These are phyloP conservation scores for Bromus sterilis DNA, from an alignment of 176 grass and related monocot species.

Conservation along the genomic window DNA sequence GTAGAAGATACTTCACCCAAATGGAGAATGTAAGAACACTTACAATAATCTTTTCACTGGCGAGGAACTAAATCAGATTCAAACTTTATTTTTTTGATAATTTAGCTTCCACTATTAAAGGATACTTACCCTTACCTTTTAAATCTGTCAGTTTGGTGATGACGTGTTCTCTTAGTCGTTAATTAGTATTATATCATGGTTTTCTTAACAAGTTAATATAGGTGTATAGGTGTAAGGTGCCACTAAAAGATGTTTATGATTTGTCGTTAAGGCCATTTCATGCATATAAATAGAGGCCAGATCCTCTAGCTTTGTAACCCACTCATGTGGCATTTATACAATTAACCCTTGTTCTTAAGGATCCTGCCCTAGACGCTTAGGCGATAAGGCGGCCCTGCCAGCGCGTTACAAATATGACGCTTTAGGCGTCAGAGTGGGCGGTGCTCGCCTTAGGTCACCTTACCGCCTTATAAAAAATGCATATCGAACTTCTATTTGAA, in stretches of 20 bases:
- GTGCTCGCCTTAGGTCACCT: no score
- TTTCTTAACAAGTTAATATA: background rate
- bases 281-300: background rate
- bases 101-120: background rate
- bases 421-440: no score
- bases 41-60: background rate
- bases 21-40: background rate
- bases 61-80: background rate
- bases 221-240: background rate
- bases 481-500: background rate
- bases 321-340: no score
- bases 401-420: no score
- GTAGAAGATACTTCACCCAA: background rate
- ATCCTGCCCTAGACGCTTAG: no score
- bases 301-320: background rate
- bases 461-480: no score
- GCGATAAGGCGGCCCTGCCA: no score
- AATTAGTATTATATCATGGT: background rate
- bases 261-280: background rate
- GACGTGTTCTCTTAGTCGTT: background rate
- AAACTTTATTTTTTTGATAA: background rate
- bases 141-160: background rate
- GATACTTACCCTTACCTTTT: background rate
- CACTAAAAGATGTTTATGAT: background rate
- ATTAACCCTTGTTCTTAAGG: no score